Evolutionary conservation across 1,284 basidiomycete species (phyloP).

Genomic region (Pseudozyma hubeiensis): DNA sequence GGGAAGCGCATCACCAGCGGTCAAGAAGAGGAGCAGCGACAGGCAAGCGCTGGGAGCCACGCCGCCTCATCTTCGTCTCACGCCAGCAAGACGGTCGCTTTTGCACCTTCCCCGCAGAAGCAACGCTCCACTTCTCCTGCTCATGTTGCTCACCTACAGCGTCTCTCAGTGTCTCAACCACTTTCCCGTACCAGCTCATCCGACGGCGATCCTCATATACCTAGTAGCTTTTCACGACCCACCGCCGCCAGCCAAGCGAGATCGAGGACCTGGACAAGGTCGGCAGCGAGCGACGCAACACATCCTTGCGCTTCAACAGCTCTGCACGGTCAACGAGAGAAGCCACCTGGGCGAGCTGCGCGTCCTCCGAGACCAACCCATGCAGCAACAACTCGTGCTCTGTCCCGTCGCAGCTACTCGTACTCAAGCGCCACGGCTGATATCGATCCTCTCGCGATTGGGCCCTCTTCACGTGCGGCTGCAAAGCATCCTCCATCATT

Average conservation of each 20-base stretch:
- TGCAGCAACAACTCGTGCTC: slow-evolving; percentile 18
- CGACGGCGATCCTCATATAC: slow-evolving; percentile 7
- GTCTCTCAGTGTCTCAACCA: slow-evolving; percentile 7
- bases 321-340: slow-evolving; percentile 15
- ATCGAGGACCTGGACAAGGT: slow-evolving; percentile 27
- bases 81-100: slow-evolving; percentile 52
- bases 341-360: background rate
- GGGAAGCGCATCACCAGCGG: background rate
- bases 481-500: slow-evolving; percentile 8
- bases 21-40: slow-evolving; percentile 5
- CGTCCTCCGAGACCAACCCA: slow-evolving; percentile 16
- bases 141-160: background rate
- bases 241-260: slow-evolving; percentile 55
- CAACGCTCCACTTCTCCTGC: slow-evolving; percentile 30
- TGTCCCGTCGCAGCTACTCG: slow-evolving; percentile 35
- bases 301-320: slow-evolving; percentile 2
- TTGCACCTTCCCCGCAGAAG: slow-evolving; percentile 64
- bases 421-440: slow-evolving; percentile 26
- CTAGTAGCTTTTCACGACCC: slow-evolving; percentile 45
- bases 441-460: background rate
- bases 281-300: slow-evolving; percentile 31
- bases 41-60: slow-evolving; percentile 21
- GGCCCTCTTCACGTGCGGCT: background rate
- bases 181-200: slow-evolving; percentile 20
- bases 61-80: slow-evolving; percentile 9